These are phyloP conservation scores for Dinochytrium kinnereticum DNA, from an alignment of 371 early-diverging fungal species.

Conservation along the genomic window DNA sequence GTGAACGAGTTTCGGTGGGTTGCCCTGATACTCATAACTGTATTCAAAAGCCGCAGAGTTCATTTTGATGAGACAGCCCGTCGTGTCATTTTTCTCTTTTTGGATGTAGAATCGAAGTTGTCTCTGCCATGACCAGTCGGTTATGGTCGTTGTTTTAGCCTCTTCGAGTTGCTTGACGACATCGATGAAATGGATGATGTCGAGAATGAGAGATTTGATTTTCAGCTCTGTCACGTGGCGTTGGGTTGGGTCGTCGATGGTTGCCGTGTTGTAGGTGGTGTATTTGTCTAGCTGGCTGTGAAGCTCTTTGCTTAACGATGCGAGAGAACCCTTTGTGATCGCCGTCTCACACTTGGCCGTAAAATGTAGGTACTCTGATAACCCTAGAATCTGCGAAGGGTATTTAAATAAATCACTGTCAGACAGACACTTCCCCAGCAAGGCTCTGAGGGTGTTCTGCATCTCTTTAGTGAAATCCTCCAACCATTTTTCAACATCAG, in stretches of 20 bases:
- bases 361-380: constrained; percentile 53
- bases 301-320: constrained; percentile 33
- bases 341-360: constrained; percentile 51
- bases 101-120: constrained; percentile 56
- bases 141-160: constrained; percentile 24
- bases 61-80: constrained; percentile 48
- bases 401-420: constrained; percentile 48
- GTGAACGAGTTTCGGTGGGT: constrained; percentile 59
- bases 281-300: constrained; percentile 51
- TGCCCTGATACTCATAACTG: constrained; percentile 64
- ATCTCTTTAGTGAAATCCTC: constrained; percentile 53
- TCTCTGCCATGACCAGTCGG: constrained; percentile 56
- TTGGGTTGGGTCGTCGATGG: constrained; percentile 44
- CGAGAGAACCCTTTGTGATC: constrained; percentile 33
- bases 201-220: constrained; percentile 54
- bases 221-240: constrained; percentile 47
- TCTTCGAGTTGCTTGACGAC: constrained; percentile 51
- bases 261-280: constrained; percentile 47
- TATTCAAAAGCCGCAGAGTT: constrained; percentile 54
- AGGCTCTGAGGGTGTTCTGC: constrained; percentile 41
- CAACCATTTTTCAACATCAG: constrained; percentile 58
- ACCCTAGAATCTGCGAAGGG: constrained; percentile 54
- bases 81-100: constrained; percentile 29
- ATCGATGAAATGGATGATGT: constrained; percentile 58
- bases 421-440: constrained; percentile 45